Conservation (phyloP, 768 basidiomycete genomes). For the Leccinum broughii region DNA sequence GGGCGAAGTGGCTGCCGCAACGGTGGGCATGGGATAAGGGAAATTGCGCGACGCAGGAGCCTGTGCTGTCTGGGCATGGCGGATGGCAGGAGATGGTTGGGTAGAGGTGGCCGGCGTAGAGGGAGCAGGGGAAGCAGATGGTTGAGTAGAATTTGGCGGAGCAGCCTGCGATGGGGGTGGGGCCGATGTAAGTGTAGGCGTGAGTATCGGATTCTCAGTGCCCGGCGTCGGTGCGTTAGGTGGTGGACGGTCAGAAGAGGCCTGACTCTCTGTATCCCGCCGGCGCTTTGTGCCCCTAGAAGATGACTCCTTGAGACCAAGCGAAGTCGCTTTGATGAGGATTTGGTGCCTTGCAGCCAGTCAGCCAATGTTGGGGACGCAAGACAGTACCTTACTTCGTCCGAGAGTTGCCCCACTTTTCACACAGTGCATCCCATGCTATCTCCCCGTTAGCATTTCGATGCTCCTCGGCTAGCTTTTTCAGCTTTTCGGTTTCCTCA, state of each 20-base stretch:
- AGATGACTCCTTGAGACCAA: constrained; percentile 78
- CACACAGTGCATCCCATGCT: constrained; percentile 79
- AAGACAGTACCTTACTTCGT: constrained; percentile 52
- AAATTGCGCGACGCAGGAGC: constrained; percentile 32
- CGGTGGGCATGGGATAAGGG: constrained; percentile 75
- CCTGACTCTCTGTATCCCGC: constrained; percentile 44
- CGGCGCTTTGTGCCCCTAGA: constrained; percentile 62
- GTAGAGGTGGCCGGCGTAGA: constrained; percentile 34
- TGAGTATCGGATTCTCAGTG: constrained; percentile 18
- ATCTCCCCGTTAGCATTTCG: constrained; percentile 48
- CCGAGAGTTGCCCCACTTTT: constrained; percentile 71
- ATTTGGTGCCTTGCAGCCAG: constrained; percentile 66
- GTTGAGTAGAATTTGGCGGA: constrained; percentile 27
- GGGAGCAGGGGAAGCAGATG: constrained; percentile 25
- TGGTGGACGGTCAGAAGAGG: constrained; percentile 25
- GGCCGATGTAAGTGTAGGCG: constrained; percentile 28
- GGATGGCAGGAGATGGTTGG: constrained; percentile 38
- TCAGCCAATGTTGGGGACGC: constrained; percentile 5
- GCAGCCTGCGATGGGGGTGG: constrained; percentile 32
- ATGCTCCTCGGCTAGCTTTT: constrained; percentile 68
- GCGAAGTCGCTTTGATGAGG: constrained; percentile 74
- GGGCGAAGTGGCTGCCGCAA: constrained; percentile 61
- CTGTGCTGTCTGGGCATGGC: constrained; percentile 33
- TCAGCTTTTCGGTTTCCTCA: constrained; percentile 70
- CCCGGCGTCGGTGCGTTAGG: constrained; percentile 22